These are phyloP conservation scores for Tolypocladium tropicale DNA, from an alignment of 2,329 filamentous ascomycete genomes.

Conservation along the genomic window DNA sequence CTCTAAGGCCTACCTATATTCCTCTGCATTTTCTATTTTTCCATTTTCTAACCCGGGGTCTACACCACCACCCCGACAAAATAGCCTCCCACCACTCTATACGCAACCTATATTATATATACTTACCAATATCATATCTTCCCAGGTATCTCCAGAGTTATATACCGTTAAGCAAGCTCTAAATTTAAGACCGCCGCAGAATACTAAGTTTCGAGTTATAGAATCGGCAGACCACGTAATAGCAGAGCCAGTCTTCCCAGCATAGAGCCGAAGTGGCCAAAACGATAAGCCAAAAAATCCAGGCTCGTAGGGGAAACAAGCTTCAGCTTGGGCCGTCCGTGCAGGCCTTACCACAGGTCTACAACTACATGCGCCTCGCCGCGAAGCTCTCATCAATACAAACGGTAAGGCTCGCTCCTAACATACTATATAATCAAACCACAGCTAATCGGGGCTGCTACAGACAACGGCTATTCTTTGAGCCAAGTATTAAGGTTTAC, in stretches of 20 bases:
- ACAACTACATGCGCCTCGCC: not conserved
- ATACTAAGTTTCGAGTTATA: not conserved
- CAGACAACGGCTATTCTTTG: constrained; percentile 5
- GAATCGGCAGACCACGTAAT: not conserved
- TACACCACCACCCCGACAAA: no score
- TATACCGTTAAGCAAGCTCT: not conserved
- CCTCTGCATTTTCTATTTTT: no score
- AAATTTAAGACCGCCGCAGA: not conserved
- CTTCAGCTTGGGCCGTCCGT: not conserved
- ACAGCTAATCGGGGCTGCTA: not conserved
- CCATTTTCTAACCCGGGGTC: no score
- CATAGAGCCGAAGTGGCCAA: not conserved
- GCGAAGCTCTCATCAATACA: not conserved
- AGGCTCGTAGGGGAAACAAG: not conserved
- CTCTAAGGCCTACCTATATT: no score
- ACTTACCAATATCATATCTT: not conserved
- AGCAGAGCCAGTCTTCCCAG: not conserved
- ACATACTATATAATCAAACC: not conserved
- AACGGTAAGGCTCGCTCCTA: not conserved
- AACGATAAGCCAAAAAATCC: not conserved
- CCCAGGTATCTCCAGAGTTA: not conserved
- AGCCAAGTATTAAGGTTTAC: constrained; percentile 3
- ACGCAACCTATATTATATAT: not conserved
- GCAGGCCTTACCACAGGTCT: not conserved
- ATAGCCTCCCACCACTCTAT: not conserved